Percentiles rank a stretch among this genome's conserved stretches.
phyloP scores from a whole-genome alignment of 2,329 filamentous ascomycete species.

The Atkinsonella texensis region DNA sequence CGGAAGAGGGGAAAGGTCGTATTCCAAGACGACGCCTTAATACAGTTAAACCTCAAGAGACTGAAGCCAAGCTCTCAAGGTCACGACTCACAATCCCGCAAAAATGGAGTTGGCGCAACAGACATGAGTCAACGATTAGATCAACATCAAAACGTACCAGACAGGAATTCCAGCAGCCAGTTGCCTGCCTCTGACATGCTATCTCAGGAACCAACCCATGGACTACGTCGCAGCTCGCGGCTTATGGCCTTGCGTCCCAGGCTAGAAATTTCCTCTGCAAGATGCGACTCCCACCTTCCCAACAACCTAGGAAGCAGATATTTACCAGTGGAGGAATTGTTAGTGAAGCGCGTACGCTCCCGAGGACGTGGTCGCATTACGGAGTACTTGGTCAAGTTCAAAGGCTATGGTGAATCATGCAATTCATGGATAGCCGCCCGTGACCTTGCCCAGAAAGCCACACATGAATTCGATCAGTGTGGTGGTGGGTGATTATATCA shows the following conservation, averaged over 20 bases:
- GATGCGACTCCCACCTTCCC: not conserved
- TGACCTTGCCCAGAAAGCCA: not conserved
- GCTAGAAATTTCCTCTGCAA: not conserved
- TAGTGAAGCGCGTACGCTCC: constrained; percentile 5
- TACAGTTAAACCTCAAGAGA: constrained; percentile 1
- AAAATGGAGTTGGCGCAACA: not conserved
- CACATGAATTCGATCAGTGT: not conserved
- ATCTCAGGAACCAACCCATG: not conserved
- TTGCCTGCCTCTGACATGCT: not conserved
- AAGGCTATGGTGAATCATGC: not conserved
- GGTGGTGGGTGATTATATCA: no score
- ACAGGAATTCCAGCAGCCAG: constrained; percentile 1
- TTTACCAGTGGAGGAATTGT: constrained; percentile 1
- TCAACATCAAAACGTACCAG: not conserved
- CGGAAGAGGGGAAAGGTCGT: constrained; percentile 1
- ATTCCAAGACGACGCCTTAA: not conserved
- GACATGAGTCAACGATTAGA: not conserved
- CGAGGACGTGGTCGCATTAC: constrained; percentile 4
- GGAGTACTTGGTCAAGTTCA: constrained; percentile 4
- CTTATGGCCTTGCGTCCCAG: not conserved
- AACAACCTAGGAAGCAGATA: not conserved
- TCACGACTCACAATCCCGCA: not conserved
- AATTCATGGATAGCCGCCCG: not conserved
- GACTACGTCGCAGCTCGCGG: constrained; percentile 5
- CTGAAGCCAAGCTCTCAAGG: not conserved